These are phyloP conservation scores for Aspergillus coremiiformis DNA, from an alignment of 495 filamentous ascomycete species.

Conservation along the genomic window DNA sequence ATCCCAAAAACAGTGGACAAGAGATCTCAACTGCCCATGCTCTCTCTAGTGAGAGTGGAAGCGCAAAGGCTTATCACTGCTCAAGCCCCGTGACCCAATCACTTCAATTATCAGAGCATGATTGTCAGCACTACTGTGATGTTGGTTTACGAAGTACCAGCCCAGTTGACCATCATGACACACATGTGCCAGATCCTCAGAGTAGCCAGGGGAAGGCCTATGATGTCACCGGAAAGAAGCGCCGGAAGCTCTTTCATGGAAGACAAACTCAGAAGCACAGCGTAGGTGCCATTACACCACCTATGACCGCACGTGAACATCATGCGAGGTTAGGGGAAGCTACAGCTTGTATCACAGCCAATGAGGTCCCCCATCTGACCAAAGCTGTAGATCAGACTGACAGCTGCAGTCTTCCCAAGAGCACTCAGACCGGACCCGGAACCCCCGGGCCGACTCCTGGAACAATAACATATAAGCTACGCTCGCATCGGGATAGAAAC, in stretches of 20 bases:
- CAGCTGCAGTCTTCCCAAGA: neutral
- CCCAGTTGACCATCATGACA: neutral
- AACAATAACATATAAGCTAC: neutral
- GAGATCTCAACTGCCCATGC: neutral
- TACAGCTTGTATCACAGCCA: neutral
- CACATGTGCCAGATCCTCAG: neutral
- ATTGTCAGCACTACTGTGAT: neutral
- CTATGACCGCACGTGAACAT: neutral
- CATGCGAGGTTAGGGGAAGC: no score
- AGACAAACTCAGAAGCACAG: neutral
- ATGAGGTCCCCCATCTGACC: neutral
- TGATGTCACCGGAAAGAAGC: constrained; percentile 1
- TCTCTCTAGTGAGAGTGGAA: neutral
- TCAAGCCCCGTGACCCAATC: neutral
- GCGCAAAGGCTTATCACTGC: neutral
- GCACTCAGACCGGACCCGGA: neutral
- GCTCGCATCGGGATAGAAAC: neutral
- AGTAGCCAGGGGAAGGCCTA: neutral
- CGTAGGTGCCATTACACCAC: neutral
- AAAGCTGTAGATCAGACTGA: neutral
- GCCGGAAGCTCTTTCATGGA: neutral
- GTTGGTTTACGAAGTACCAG: neutral
- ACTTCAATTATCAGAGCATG: neutral
- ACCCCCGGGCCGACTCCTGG: neutral
- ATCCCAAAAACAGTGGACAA: neutral